Conservation (phyloP, 2,329 filamentous ascomycete genomes). For the Fusarium caatingaense region DNA sequence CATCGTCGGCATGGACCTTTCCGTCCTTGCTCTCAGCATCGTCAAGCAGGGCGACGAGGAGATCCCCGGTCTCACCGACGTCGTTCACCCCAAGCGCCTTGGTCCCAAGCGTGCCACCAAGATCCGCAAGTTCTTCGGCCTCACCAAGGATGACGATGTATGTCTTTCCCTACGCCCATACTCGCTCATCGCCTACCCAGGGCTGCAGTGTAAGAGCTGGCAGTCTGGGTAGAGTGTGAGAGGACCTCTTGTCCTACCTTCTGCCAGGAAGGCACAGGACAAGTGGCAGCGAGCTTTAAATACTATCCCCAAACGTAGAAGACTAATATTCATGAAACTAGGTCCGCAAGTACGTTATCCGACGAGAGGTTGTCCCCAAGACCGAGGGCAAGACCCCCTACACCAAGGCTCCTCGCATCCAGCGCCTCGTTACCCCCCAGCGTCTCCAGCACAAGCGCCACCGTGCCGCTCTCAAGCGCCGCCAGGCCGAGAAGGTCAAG, state of each 20-base stretch:
- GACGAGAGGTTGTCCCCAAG: constrained; percentile 97
- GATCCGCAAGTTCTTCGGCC: constrained; percentile 99
- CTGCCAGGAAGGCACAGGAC: constrained; percentile 11
- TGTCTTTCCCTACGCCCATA: constrained; percentile 70
- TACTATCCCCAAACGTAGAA: constrained; percentile 29
- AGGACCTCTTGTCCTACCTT: constrained; percentile 48
- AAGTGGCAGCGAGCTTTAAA: constrained; percentile 43
- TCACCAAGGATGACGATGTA: constrained; percentile 99
- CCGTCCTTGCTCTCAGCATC: constrained; percentile 92
- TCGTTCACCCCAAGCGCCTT: constrained; percentile 98
- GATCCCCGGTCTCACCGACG: constrained; percentile 96
- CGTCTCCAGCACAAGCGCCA: constrained; percentile 99
- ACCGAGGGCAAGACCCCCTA: constrained; percentile 97
- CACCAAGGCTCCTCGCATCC: constrained; percentile 99
- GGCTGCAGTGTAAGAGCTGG: constrained; percentile 58
- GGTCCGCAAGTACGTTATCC: constrained; percentile 99
- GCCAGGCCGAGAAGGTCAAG: constrained; percentile 96
- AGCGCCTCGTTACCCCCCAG: constrained; percentile 99
- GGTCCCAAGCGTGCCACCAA: constrained; percentile 99
- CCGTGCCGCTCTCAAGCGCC: constrained; percentile 97
- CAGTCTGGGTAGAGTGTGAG: constrained; percentile 71
- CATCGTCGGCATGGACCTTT: constrained; percentile 96
- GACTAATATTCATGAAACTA: constrained; percentile 61
- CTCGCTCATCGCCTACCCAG: constrained; percentile 77
- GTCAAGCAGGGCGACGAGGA: constrained; percentile 98